Base-by-base conservation (phyloP, 2,329 filamentous ascomycete genomes). In the Arthrobotrys conoides region DNA sequence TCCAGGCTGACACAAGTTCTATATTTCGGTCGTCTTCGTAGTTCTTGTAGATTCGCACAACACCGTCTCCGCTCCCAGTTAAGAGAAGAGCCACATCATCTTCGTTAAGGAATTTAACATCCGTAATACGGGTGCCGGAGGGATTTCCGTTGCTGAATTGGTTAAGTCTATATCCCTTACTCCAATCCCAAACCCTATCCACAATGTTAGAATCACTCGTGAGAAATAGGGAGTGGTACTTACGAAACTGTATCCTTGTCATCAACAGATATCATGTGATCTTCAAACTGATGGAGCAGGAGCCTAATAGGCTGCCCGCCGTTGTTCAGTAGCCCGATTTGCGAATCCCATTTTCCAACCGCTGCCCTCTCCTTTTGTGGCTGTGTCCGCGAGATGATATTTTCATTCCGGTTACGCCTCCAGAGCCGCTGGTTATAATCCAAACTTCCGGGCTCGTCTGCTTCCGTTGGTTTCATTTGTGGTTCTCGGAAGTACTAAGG, bases 91-190 rank as follows among this genome's bases (percentile, higher is more conserved):
- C 96, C 83, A 96, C 93, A 83, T 99, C 96, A 82, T 99, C 96
- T 84, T 99, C 96, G 82, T 99, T 99, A 86, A 99, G 97, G 84
- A 98, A 97, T 71, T 94, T 93, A 83, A 97, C 91, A 84, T 98
- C 94, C 68, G 94, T 97, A 82, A 99, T 97, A 82, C 91, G 93
- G 27, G 94, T 97, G 1, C 94, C 93, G 36, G 91, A 88, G 0
- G 96, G 96, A 82, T 99, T 99, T 61, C 93, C 94, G 82, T 98
- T 98, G 30, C 93, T 96, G 85, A 99, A 99, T 70, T 92, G 91
- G 83, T 90, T 93, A 80, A 97, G 86, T 38, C 91, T 90, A 63
- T 88, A 88, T 80, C 92, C 90, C 69, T 89, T 89, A 84, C 93
- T 91, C 92, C 94, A 99, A 84, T 99, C 96, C 93, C 96, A 98